Evolutionary conservation across 345 rosid genomes (phyloP).

Genomic region (Pistacia vera): DNA sequence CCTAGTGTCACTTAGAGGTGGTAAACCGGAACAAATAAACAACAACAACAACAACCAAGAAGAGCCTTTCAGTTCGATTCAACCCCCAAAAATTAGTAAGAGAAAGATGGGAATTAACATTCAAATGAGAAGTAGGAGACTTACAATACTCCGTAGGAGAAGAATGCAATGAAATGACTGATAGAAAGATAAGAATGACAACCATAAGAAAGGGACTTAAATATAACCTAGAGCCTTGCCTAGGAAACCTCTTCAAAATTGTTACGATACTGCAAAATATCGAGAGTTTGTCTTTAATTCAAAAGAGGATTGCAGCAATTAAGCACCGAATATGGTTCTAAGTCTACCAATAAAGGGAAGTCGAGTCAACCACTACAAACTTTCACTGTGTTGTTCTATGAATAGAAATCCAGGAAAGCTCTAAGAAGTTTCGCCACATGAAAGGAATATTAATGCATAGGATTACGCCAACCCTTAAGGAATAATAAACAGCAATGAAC

Average conservation of each 20-base stretch:
- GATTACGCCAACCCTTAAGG: background rate
- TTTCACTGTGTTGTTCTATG: background rate
- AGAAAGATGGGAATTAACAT: background rate
- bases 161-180: slow-evolving; percentile 1
- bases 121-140: slow-evolving; percentile 6
- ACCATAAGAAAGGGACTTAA: background rate
- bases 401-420: background rate
- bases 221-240: slow-evolving; percentile 3
- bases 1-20: too few relatives aligned
- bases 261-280: background rate
- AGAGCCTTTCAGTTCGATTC: background rate
- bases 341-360: background rate
- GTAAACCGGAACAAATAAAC: background rate
- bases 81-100: too few relatives aligned
- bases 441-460: background rate
- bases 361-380: background rate
- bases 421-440: slow-evolving; percentile 1
- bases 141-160: slow-evolving; percentile 12
- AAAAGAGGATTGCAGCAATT: too few relatives aligned
- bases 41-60: background rate
- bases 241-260: slow-evolving; percentile 6
- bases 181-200: background rate
- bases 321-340: too few relatives aligned
- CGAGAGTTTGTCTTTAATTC: background rate
- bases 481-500: too few relatives aligned